These are phyloP conservation scores for Saccharomycopsis microspora DNA, from an alignment of 805 yeast genomes.

Conservation along the genomic window DNA sequence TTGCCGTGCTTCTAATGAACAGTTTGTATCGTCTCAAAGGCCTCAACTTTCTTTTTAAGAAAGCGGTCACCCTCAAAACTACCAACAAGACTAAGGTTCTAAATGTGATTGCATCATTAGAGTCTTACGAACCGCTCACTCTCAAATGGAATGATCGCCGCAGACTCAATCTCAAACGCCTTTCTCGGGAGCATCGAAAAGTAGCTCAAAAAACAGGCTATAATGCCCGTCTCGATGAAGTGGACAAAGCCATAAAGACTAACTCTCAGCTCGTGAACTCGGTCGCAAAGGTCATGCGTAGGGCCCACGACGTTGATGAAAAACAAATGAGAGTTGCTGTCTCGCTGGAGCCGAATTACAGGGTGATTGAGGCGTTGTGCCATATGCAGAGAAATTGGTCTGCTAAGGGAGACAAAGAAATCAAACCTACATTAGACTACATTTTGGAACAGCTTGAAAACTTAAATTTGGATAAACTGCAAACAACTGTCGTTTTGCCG, in stretches of 20 bases:
- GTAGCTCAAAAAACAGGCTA: conserved; percentile 44
- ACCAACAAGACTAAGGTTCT: conserved; percentile 21
- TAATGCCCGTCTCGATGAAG: conserved; percentile 34
- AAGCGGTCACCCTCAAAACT: conserved; percentile 8
- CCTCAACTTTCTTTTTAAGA: conserved; percentile 17
- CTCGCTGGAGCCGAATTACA: conserved; percentile 20
- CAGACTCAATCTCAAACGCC: conserved; percentile 28
- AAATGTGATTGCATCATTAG: conserved; percentile 35
- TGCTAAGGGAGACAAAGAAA: conserved; percentile 32
- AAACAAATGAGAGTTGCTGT: conserved; percentile 31
- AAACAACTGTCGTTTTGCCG: conserved; percentile 58
- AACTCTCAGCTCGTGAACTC: conserved; percentile 39
- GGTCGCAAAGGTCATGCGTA: conserved; percentile 30
- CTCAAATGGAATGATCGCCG: conserved; percentile 35
- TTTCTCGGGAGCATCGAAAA: conserved; percentile 47
- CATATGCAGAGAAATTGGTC: conserved; percentile 80
- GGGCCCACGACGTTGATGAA: conserved; percentile 26
- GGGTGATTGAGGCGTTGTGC: conserved; percentile 59
- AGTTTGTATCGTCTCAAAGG: conserved; percentile 18
- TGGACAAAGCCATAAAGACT: conserved; percentile 34
- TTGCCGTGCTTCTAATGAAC: conserved; percentile 23
- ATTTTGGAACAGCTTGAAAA: conserved; percentile 32
- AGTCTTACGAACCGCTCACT: conserved; percentile 29
- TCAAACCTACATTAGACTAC: conserved; percentile 43
- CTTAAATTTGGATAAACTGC: conserved; percentile 21